Evolutionary conservation across 192 early-diverging fungal genomes (phyloP).

Genomic region (Umbelopsis sp.): DNA sequence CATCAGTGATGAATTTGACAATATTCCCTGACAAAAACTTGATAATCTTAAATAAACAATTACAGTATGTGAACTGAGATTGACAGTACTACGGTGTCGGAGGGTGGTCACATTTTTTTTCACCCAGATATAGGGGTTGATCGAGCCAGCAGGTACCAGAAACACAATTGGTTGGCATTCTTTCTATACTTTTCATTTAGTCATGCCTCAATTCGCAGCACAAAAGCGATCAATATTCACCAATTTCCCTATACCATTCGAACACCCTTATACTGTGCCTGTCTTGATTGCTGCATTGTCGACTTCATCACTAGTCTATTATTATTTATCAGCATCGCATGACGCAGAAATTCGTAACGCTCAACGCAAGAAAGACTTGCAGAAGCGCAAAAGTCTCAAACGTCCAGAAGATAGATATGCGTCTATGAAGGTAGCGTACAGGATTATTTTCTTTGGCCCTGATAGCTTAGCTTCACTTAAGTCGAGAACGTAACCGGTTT

Average conservation of each 20-base stretch:
- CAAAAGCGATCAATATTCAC: constrained; percentile 18
- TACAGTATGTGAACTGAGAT: background rate
- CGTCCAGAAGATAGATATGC: constrained; percentile 37
- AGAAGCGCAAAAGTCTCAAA: constrained; percentile 21
- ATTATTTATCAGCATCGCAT: constrained; percentile 35
- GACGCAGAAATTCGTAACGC: constrained; percentile 34
- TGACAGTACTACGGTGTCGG: background rate
- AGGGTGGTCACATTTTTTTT: constrained; percentile 20
- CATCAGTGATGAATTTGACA: constrained; percentile 79
- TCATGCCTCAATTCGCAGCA: constrained; percentile 23
- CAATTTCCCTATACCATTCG: constrained; percentile 44
- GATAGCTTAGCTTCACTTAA: background rate
- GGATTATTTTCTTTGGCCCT: background rate
- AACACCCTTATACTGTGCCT: constrained; percentile 38
- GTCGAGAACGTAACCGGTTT: constrained; percentile 2
- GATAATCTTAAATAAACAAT: background rate
- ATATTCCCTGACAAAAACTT: constrained; percentile 38
- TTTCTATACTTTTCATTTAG: no score
- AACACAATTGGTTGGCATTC: background rate
- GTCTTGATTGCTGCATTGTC: constrained; percentile 25
- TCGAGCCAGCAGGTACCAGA: background rate
- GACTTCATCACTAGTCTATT: constrained; percentile 33
- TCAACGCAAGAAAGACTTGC: constrained; percentile 20
- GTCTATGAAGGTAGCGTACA: constrained; percentile 30
- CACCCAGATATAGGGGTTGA: background rate